phyloP scores from a whole-genome alignment of 23 red algal genomes.

The Gracilaria gracilis region DNA sequence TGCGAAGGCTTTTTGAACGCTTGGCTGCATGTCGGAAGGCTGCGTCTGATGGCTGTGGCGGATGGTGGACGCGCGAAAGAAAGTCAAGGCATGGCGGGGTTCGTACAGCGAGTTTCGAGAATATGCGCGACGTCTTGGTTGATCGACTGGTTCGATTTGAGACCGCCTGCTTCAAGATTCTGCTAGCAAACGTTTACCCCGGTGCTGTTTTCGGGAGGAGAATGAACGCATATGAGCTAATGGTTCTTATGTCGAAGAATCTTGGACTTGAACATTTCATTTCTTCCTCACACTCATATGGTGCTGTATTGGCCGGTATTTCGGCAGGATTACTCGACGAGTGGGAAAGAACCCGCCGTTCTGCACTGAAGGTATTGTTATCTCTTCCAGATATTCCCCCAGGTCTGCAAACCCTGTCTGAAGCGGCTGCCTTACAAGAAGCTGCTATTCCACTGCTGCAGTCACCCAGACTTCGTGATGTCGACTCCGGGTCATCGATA shows the following conservation, averaged over 20 bases:
- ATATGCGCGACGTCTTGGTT: slow-evolving; percentile 6
- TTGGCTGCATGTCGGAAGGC: slow-evolving; percentile 39
- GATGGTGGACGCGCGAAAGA: slow-evolving; percentile 58
- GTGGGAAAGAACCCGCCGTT: slow-evolving; percentile 53
- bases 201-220: slow-evolving; percentile 37
- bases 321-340: slow-evolving; percentile 9
- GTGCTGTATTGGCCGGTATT: slow-evolving; percentile 41
- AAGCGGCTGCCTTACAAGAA: slow-evolving; percentile 14
- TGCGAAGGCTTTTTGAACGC: slow-evolving; percentile 61
- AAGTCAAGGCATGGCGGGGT: slow-evolving; percentile 10
- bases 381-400: slow-evolving; percentile 9
- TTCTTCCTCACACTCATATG: neutral
- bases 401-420: slow-evolving; percentile 3
- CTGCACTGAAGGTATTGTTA: slow-evolving; percentile 23
- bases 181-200: slow-evolving; percentile 37
- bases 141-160: slow-evolving; percentile 53
- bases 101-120: slow-evolving; percentile 25
- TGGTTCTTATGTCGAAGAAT: slow-evolving; percentile 27
- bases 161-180: slow-evolving; percentile 7
- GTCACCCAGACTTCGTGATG: slow-evolving; percentile 44
- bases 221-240: slow-evolving; percentile 20
- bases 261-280: slow-evolving; percentile 20
- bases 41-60: slow-evolving; percentile 51
- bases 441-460: slow-evolving; percentile 19
- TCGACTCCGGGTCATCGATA: slow-evolving; percentile 45